phyloP scores from a whole-genome alignment of 2,329 filamentous ascomycete species.

The Aspergillus proliferans region DNA sequence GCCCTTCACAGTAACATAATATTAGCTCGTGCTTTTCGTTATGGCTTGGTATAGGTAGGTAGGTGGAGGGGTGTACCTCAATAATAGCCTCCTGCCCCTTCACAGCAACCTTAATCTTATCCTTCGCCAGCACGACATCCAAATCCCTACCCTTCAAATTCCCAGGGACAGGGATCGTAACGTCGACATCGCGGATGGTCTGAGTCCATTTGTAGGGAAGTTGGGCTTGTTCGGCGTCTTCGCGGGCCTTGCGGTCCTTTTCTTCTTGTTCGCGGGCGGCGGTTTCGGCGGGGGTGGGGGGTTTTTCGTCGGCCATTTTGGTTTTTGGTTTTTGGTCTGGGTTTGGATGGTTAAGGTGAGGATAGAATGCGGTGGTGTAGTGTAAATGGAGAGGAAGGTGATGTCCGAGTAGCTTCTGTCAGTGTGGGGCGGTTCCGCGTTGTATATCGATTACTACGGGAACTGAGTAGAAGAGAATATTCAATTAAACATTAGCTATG shows the following conservation, averaged over 20 bases:
- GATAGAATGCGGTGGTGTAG: neutral
- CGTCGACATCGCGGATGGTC: slow-evolving; percentile 79
- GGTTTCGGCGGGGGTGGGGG: slow-evolving; percentile 23
- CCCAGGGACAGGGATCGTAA: slow-evolving; percentile 69
- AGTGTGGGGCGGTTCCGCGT: neutral
- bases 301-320: slow-evolving; percentile 27
- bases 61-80: slow-evolving; percentile 48
- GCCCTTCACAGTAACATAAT: slow-evolving; percentile 46
- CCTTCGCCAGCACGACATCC: slow-evolving; percentile 74
- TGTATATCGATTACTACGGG: no score
- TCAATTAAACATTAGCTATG: no score
- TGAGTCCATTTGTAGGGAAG: slow-evolving; percentile 98
- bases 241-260: slow-evolving; percentile 59
- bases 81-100: slow-evolving; percentile 86
- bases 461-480: no score
- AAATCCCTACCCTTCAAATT: slow-evolving; percentile 82
- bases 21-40: neutral
- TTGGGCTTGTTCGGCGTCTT: slow-evolving; percentile 78
- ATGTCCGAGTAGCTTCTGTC: slow-evolving; percentile 5
- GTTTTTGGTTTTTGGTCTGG: slow-evolving; percentile 1
- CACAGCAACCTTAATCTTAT: slow-evolving; percentile 68
- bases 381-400: neutral
- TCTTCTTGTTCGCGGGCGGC: slow-evolving; percentile 51
- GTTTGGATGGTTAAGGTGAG: neutral
- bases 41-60: neutral